A percentile compares a stretch with the other conserved stretches of the same genome.
Conservation (phyloP, 768 basidiomycete species). For the Calocera cornea region DNA sequence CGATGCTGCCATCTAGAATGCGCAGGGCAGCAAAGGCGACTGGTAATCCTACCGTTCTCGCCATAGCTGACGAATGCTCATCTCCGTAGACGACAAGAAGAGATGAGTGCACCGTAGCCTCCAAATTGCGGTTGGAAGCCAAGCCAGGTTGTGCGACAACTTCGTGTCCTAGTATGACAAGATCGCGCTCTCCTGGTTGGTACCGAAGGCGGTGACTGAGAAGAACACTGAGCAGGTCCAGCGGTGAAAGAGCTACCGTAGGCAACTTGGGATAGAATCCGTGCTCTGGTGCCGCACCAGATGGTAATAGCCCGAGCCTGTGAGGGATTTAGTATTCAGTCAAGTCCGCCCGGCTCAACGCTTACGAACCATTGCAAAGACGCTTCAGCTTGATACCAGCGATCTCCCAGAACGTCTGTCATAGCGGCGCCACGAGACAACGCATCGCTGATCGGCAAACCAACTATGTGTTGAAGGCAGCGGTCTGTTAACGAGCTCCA, state of each 20-base stretch:
- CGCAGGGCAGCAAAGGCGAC: conserved; percentile 68
- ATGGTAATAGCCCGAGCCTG: conserved; percentile 7
- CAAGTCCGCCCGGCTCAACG: conserved; percentile 5
- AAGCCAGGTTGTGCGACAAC: conserved; percentile 36
- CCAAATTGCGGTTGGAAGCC: not conserved
- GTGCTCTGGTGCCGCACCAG: not conserved
- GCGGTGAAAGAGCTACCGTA: conserved; percentile 22
- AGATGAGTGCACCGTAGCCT: conserved; percentile 46
- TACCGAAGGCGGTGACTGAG: conserved; percentile 64
- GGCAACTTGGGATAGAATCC: conserved; percentile 15
- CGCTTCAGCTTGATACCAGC: not conserved
- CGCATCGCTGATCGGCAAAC: conserved; percentile 1
- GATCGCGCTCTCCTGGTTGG: conserved; percentile 56
- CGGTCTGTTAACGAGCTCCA: not conserved
- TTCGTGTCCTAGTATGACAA: conserved; percentile 78
- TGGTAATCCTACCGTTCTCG: conserved; percentile 78
- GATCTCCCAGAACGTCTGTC: conserved; percentile 4
- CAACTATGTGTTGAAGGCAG: conserved; percentile 2
- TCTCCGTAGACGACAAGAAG: conserved; percentile 51
- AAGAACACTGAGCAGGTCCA: conserved; percentile 62
- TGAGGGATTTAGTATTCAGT: conserved; percentile 7
- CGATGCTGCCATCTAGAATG: conserved; percentile 47
- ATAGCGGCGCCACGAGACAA: conserved; percentile 8
- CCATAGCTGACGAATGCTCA: conserved; percentile 60
- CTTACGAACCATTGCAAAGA: not conserved